Evolutionary conservation across 2,329 filamentous ascomycete species (phyloP), one percentile per base, ranked within the genome.

Genomic region (Sporothrix pallida): DNA sequence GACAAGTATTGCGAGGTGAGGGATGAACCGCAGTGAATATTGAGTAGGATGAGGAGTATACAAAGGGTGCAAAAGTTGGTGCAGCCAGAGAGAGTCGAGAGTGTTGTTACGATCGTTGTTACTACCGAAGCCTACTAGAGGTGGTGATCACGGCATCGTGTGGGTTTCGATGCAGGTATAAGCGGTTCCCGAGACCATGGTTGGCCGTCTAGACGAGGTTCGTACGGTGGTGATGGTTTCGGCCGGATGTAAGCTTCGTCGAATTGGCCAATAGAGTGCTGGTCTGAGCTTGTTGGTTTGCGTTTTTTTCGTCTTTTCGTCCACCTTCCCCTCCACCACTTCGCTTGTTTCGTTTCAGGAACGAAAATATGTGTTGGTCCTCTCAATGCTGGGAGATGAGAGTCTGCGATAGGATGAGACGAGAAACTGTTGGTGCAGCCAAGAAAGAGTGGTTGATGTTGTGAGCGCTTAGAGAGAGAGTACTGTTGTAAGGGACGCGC

Each of bases 121-220:
- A 65, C 62, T 46, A 65, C 62, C 37, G 37, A 4, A 23, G 60
- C 60, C 60, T 52, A 13, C 37, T n/a, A 71, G 15, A 44, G 7
- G 54, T 60, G 23, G 68, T 44, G 37, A 58, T 71, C 52, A 56
- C 7, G 52, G 37, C 42, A 60, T 60, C 37, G 69, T 71, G 69
- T 58, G 54, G 15, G 13, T 6, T 3, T 62, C 44, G 23, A 44
- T 50, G 54, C 54, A 42, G 70, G 42, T 50, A 58, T 54, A 63
- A 23, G 56, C 70, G 56, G 56, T 71, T 62, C 69, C 69, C 54
- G 69, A 46, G 31, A 60, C 69, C 52, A 56, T 71, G 54, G 69
- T 50, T 37, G 12, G 8, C 31, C n/a, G 12, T 46, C 17, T 9
- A 65, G 62, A 20, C 37, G 60, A 46, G 42, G 23, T 60, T 65